phyloP scores from a whole-genome alignment of 2,329 filamentous ascomycete genomes.

The Colletotrichum sp. region DNA sequence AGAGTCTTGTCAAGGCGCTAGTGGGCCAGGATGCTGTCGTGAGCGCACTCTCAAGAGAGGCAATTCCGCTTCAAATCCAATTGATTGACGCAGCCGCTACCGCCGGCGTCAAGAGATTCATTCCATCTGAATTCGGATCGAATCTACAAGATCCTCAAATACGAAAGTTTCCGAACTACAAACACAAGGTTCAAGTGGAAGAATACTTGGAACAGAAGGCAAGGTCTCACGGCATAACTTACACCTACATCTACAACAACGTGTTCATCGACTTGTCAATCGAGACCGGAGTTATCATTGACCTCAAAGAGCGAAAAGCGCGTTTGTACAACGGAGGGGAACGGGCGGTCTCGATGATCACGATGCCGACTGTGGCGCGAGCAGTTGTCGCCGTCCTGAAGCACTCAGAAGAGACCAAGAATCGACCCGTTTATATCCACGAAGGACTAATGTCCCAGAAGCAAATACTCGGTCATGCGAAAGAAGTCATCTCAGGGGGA shows the following conservation, averaged over 20 bases:
- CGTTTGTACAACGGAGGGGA: background rate
- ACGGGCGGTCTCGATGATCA: background rate
- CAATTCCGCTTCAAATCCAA: background rate
- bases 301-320: background rate
- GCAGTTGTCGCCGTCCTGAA: background rate
- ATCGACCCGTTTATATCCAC: background rate
- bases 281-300: background rate
- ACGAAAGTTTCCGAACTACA: background rate
- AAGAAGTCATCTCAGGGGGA: background rate
- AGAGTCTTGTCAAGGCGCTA: background rate
- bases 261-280: background rate
- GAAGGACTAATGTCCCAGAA: background rate
- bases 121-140: background rate
- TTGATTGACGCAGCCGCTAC: background rate
- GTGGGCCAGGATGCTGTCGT: background rate
- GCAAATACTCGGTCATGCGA: background rate
- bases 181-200: background rate
- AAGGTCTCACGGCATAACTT: background rate
- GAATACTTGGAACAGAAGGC: background rate
- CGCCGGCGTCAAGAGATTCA: background rate
- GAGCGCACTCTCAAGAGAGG: background rate
- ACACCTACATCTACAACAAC: background rate
- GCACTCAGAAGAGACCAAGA: background rate
- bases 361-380: background rate
- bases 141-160: background rate